Conservation (phyloP, 129 eudicot species). For the Helianthus tuberosus region DNA sequence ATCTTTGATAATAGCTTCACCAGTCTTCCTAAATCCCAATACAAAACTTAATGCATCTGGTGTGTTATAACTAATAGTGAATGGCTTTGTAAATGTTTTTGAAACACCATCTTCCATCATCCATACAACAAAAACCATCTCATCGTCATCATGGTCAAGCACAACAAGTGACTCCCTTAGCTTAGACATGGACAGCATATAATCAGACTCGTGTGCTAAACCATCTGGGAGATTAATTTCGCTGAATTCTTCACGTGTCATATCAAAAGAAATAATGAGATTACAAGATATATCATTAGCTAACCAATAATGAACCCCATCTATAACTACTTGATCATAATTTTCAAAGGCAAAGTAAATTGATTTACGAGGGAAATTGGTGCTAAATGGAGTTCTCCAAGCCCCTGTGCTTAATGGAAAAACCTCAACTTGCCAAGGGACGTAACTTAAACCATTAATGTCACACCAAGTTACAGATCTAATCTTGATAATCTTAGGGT, state of each 20-base stretch:
- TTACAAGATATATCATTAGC: neutral
- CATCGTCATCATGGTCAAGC: neutral
- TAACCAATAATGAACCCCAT: neutral
- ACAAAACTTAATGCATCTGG: no score
- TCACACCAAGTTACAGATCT: neutral
- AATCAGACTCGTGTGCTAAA: neutral
- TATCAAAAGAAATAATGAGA: neutral
- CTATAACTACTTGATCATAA: neutral
- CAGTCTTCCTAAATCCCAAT: neutral
- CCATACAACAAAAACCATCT: neutral
- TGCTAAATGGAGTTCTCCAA: neutral
- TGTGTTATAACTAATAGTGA: neutral
- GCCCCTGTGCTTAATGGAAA: neutral
- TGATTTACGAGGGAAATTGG: neutral
- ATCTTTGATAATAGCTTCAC: neutral
- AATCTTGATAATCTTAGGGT: constrained; percentile 38
- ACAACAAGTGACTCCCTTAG: constrained; percentile 3
- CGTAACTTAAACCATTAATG: neutral
- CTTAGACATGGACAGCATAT: neutral
- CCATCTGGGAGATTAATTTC: neutral
- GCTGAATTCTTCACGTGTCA: neutral
- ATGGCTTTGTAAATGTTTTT: neutral
- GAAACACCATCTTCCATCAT: neutral
- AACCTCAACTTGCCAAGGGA: neutral
- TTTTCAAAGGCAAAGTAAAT: neutral